Conservation (phyloP, 306 rosid genomes). For the Crataegus laevigata region DNA sequence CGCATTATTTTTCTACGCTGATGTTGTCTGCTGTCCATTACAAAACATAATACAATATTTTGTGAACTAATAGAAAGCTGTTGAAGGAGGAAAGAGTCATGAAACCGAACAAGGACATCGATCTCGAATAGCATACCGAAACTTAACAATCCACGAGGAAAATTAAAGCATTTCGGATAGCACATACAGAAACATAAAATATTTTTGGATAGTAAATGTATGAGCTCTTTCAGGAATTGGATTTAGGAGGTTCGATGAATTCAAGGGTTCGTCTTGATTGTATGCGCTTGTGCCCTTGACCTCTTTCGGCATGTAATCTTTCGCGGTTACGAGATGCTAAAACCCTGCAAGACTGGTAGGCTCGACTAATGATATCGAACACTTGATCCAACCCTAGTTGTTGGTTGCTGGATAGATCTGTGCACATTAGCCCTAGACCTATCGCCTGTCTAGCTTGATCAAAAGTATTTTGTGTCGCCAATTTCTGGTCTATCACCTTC, state of each 20-base stretch:
- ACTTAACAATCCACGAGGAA: not conserved
- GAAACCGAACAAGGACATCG: not conserved
- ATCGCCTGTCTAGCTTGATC: constrained; percentile 34
- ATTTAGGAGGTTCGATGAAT: not conserved
- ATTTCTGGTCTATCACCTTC: constrained; percentile 37
- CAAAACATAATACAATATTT: not conserved
- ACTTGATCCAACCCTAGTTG: constrained; percentile 27
- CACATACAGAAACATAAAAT: not conserved
- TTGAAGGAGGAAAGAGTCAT: not conserved
- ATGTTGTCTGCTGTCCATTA: not conserved
- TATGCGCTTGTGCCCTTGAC: constrained; percentile 19
- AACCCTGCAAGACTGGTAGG: constrained; percentile 26
- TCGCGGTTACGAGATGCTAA: constrained; percentile 20
- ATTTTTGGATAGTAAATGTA: not conserved
- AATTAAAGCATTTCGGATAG: not conserved
- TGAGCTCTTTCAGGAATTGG: not conserved
- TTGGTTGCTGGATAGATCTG: constrained; percentile 30
- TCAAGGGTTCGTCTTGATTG: constrained; percentile 12
- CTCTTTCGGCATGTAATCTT: constrained; percentile 27
- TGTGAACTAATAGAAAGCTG: not conserved
- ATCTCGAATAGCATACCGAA: not conserved
- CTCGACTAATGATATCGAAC: constrained; percentile 27
- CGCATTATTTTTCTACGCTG: not conserved
- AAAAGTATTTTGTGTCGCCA: constrained; percentile 27
- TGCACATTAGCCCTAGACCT: constrained; percentile 44